Base-by-base conservation (phyloP, 768 basidiomycete species). In the Tricholoma saponaceum region DNA sequence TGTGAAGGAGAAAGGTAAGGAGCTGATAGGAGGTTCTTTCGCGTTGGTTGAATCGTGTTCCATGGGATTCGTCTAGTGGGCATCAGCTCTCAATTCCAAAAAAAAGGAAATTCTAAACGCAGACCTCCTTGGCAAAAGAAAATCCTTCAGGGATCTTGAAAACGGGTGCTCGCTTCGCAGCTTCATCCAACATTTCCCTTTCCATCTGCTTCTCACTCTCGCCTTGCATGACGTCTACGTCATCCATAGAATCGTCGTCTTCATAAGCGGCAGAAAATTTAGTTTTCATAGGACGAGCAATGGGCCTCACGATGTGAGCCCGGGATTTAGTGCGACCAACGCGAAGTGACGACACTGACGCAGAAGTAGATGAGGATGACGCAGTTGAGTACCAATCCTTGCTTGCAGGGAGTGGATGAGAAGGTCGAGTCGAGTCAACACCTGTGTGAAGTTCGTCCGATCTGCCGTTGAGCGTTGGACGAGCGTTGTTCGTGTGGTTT, bases 251-350 rank as follows among this genome's bases (percentile, higher is more conserved):
- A 25, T 83, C 84, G 56, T 79, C 76, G 32, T 78, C 74, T 20
- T 78, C 85, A 59, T 78, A 88, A 7, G 77, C 79, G 5, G 89
- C 89, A 3, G 89, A 90, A 64, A 86, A 92, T 61, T 81, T 82
- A 30, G 79, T 76, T 58, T 74, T 80, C 16, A 74, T 70, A 13
- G 76, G 76, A 49, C 67, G 60, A 22, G 76, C 69, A 16, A 71
- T 66, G 13, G 87, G 85, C 12, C 85, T 81, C n/a, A 76, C 75
- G 39, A 87, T 76, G 63, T 89, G 86, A 58, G 78, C 81, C 39
- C 87, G 81, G 12, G 66, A 75, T 69, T 82, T 84, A 20, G 75
- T 75, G 41, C 87, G 81, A 16, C 88, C 87, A 23, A 89, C 85
- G 52, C 88, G 82, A 54, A 88, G 72, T 16, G 85, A 86, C 25